Base-by-base conservation (phyloP, 2,329 filamentous ascomycete species). In the Nemania sp. region DNA sequence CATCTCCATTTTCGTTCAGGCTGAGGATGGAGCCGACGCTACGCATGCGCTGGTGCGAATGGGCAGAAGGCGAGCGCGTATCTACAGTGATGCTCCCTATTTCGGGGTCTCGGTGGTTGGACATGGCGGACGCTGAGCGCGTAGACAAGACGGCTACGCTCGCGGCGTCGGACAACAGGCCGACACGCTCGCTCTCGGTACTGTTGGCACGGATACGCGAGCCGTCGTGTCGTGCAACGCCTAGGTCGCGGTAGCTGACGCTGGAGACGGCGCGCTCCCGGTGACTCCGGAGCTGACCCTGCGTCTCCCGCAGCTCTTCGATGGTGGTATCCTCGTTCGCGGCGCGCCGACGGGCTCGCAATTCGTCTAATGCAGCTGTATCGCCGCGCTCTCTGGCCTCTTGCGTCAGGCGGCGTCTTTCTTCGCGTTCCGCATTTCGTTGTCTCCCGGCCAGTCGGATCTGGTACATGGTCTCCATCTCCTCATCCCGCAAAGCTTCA, bases 391-490 rank as follows among this genome's bases (percentile, higher is more conserved):
- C 83, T 51, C 90, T 85, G 11, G 93, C 93, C 65, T 92, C 90
- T 32, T 86, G 80, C 29, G 91, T 82, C 59, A 87, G 80, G 48
- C 85, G 82, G 53, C 91, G 82, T n/a, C 90, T 81, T 65, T 90
- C 87, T 67, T 96, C 91, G 5, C 92, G 87, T 64, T 95, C 92
- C 4, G 86, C 85, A 40, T 89, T 82, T 73, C 96, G 90, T 57
- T 85, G 82, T 53, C 93, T 86, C 55, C 95, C 85, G 17, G 91
- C 87, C 12, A 90, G 73, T 12, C 95, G 88, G 60, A 98, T 94
- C 74, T 96, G 92, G 74, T 96, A 98, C 42, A 98, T 77, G 0
- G 90, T 86, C 64, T 95, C 90, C 95, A 98, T 98, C 74, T 97
- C 91, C 29, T 91, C 86, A 65, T 98, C 92, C 12, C 95, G 84